Evolutionary conservation across 345 rosid species (phyloP).

Genomic region (Alliaria petiolata): DNA sequence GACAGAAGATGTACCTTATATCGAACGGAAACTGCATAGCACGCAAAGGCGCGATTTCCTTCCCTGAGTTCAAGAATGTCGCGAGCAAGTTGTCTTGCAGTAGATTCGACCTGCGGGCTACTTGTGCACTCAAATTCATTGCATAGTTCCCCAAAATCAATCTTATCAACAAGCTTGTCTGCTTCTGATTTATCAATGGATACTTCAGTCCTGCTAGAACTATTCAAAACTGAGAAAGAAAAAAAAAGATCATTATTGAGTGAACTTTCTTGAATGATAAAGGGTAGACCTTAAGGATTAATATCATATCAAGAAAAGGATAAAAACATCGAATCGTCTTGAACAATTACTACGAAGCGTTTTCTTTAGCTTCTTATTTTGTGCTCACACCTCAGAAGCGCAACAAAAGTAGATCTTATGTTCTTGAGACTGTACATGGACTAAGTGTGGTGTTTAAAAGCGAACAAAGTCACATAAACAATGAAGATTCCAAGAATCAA

Average conservation of each 20-base stretch:
- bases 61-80: conserved; percentile 78
- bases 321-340: too few species aligned
- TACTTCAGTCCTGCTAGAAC: conserved; percentile 39
- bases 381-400: background rate
- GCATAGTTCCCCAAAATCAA: conserved; percentile 89
- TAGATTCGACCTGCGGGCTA: conserved; percentile 87
- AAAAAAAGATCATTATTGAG: background rate
- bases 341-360: too few species aligned
- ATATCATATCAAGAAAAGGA: too few species aligned
- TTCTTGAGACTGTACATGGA: background rate
- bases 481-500: background rate
- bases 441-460: background rate
- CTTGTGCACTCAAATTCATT: conserved; percentile 88
- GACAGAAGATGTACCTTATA: conserved; percentile 53
- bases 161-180: conserved; percentile 63
- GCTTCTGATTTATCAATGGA: conserved; percentile 48
- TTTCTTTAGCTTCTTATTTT: too few species aligned
- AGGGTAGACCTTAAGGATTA: too few species aligned
- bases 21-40: conserved; percentile 63
- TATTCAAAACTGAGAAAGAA: conserved; percentile 42
- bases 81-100: conserved; percentile 75
- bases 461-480: too few species aligned
- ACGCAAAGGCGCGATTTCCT: conserved; percentile 72
- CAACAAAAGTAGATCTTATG: background rate
- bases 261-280: too few species aligned